Evolutionary conservation across 768 basidiomycete species (phyloP).

Genomic region (Pilatotrama ljubarskyi): DNA sequence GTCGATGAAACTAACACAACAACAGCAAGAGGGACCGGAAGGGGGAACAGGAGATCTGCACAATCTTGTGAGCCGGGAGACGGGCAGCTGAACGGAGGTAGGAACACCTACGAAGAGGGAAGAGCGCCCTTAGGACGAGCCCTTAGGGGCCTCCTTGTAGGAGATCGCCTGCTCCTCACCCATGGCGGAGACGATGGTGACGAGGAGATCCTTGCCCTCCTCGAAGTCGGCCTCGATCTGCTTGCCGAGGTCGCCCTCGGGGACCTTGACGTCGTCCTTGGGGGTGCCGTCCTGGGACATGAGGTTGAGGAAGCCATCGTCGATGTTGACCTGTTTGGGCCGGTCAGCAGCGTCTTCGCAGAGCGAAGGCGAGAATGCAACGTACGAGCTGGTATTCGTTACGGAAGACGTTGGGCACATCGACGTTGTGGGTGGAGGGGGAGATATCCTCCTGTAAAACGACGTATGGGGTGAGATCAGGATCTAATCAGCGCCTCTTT

Average conservation of each 20-base stretch:
- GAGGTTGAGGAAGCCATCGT: conserved; percentile 94
- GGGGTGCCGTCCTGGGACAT: conserved; percentile 76
- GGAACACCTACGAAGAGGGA: conserved; percentile 1
- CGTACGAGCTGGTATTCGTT: conserved; percentile 88
- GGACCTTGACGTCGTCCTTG: conserved; percentile 95
- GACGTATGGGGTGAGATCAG: not conserved
- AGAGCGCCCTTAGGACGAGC: conserved; percentile 28
- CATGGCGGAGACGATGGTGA: conserved; percentile 90
- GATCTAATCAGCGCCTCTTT: conserved; percentile 10
- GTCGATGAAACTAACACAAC: conserved; percentile 22
- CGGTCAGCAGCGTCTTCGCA: not conserved
- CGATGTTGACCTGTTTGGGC: conserved; percentile 69
- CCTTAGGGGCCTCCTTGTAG: conserved; percentile 86
- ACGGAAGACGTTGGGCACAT: conserved; percentile 92
- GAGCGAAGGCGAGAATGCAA: not conserved
- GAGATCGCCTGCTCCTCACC: conserved; percentile 90
- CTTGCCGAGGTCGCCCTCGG: conserved; percentile 79
- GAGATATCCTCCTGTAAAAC: conserved; percentile 80
- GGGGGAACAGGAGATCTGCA: conserved; percentile 13
- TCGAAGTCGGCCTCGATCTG: conserved; percentile 74
- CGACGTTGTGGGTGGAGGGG: conserved; percentile 99
- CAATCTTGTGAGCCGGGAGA: not conserved
- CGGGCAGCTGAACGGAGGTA: not conserved
- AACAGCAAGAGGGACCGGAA: conserved; percentile 25
- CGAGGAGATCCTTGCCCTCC: conserved; percentile 81